Conservation (phyloP, 768 basidiomycete species). For the Pisolithus albus region DNA sequence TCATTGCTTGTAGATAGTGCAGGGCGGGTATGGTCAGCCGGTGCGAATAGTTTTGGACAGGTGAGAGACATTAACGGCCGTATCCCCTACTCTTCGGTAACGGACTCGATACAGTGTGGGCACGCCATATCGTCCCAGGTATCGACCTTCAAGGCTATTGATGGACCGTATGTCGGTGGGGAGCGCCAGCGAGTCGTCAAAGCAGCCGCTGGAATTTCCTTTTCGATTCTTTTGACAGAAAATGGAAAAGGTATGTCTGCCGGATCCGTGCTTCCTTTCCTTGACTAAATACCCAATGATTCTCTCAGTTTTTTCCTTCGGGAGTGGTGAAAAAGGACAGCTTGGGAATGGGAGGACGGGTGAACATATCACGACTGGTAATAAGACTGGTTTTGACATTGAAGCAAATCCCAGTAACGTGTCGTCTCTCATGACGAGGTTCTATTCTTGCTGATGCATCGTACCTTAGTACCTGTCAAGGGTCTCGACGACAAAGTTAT, state of each 20-base stretch:
- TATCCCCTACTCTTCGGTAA: no score
- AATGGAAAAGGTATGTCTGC: slow-evolving; percentile 61
- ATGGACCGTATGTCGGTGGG: slow-evolving; percentile 51
- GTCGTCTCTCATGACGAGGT: slow-evolving; percentile 1
- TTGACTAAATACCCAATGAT: background rate
- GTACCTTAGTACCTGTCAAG: slow-evolving; percentile 56
- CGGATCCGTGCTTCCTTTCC: background rate
- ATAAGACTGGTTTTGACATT: slow-evolving; percentile 78
- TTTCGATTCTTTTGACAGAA: slow-evolving; percentile 77
- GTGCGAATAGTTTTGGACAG: slow-evolving; percentile 76
- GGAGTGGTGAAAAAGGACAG: slow-evolving; percentile 89
- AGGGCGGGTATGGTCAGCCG: slow-evolving; percentile 79
- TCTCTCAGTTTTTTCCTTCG: slow-evolving; percentile 71
- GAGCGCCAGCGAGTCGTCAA: slow-evolving; percentile 59
- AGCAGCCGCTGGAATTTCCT: slow-evolving; percentile 77
- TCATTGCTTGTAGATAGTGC: slow-evolving; percentile 75
- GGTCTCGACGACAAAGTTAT: slow-evolving; percentile 75
- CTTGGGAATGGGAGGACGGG: slow-evolving; percentile 90
- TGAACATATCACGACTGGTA: slow-evolving; percentile 82
- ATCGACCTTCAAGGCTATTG: slow-evolving; percentile 54
- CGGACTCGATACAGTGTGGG: slow-evolving; percentile 49
- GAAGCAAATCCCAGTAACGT: slow-evolving; percentile 60
- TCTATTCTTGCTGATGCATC: slow-evolving; percentile 5
- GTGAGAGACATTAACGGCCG: slow-evolving; percentile 33
- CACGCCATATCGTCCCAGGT: slow-evolving; percentile 62